Percentiles rank a stretch among this genome's conserved stretches.
Evolutionary conservation across 352 stramenopile genomes (phyloP).

Genomic region (Phytophthora ohioensis): DNA sequence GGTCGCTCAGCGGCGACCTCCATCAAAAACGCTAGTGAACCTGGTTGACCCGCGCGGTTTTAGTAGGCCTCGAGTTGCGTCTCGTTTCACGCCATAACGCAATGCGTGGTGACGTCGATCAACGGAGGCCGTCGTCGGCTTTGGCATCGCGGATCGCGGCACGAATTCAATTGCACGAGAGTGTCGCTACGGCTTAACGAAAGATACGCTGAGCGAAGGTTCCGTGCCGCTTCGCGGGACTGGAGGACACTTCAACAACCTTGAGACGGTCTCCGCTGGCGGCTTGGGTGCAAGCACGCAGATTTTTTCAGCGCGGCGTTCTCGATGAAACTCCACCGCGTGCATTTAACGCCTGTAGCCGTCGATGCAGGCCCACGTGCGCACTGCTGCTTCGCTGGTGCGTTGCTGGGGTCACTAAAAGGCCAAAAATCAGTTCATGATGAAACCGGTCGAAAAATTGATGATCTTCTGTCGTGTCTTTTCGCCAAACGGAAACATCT

Average conservation of each 20-base stretch:
- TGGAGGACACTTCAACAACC: slow-evolving; percentile 14
- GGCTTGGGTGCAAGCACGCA: not conserved
- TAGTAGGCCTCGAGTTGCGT: no score
- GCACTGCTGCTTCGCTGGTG: not conserved
- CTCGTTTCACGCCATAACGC: not conserved
- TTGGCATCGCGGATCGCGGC: not conserved
- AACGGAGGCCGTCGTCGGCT: not conserved
- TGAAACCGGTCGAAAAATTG: slow-evolving; percentile 30
- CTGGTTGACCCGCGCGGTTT: no score
- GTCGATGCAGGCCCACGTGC: not conserved
- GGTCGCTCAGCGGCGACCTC: not conserved
- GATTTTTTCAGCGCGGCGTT: slow-evolving; percentile 17
- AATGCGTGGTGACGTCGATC: not conserved
- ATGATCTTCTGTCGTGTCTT: slow-evolving; percentile 28
- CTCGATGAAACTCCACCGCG: slow-evolving; percentile 8
- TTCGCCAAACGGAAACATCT: slow-evolving; percentile 12
- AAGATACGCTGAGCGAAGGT: slow-evolving; percentile 14
- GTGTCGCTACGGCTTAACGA: slow-evolving; percentile 18
- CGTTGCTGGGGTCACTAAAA: no score
- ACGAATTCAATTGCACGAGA: slow-evolving; percentile 30
- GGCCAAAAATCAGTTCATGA: slow-evolving; percentile 19
- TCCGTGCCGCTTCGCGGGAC: slow-evolving; percentile 19
- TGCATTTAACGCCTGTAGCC: slow-evolving; percentile 7
- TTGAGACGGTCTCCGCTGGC: slow-evolving; percentile 18
- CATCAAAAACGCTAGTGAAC: no score